Conservation (phyloP, 495 filamentous ascomycete genomes). For the Parmelia sp. region DNA sequence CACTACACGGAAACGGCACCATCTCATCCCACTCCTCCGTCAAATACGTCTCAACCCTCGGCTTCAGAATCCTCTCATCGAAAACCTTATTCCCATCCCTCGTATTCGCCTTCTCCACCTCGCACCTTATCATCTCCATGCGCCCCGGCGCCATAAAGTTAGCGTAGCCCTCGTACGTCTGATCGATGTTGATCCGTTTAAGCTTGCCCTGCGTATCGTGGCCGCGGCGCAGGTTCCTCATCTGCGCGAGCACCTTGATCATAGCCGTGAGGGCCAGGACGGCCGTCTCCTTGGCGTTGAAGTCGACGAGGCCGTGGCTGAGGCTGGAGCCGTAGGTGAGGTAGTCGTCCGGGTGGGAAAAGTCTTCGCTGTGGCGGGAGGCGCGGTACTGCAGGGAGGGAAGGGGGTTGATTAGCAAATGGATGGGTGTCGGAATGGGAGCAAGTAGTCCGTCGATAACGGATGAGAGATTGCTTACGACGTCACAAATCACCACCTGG, state of each 20-base stretch:
- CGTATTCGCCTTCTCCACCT: background rate
- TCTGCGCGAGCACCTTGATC: slow-evolving; percentile 32
- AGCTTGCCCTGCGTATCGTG: slow-evolving; percentile 50
- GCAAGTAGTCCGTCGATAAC: too few relatives aligned
- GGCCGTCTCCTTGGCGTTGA: slow-evolving; percentile 44
- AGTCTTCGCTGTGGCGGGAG: slow-evolving; percentile 2
- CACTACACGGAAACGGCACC: slow-evolving; percentile 17
- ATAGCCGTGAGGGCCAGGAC: slow-evolving; percentile 46
- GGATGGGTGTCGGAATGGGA: too few relatives aligned
- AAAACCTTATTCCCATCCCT: background rate
- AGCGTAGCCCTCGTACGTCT: slow-evolving; percentile 43
- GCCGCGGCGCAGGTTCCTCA: slow-evolving; percentile 44
- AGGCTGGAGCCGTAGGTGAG: slow-evolving; percentile 15
- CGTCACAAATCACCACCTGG: slow-evolving; percentile 15
- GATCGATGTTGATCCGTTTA: slow-evolving; percentile 46
- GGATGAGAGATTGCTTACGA: slow-evolving; percentile 8
- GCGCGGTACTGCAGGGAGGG: background rate
- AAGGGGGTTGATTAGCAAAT: background rate
- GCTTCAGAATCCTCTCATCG: background rate
- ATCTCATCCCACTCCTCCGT: slow-evolving; percentile 22
- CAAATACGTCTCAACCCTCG: slow-evolving; percentile 19
- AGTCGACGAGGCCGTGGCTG: slow-evolving; percentile 8
- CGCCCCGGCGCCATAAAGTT: slow-evolving; percentile 21
- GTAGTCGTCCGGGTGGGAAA: background rate
- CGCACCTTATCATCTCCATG: slow-evolving; percentile 5